Conservation (phyloP, 768 basidiomycete species). For the Tulasnella sp. region DNA sequence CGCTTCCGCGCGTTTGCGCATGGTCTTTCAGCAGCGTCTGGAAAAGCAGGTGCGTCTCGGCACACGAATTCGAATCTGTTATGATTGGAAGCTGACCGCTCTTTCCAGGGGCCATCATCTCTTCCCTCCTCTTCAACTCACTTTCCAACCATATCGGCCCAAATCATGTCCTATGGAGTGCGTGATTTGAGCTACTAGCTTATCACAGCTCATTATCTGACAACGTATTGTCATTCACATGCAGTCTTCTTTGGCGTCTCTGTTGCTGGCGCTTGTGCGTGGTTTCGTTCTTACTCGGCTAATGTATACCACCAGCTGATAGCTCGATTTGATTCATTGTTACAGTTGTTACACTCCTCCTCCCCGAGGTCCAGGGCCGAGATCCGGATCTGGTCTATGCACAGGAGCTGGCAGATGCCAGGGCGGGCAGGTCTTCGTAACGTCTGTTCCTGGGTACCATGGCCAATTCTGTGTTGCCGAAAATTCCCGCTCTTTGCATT, state of each 20-base stretch:
- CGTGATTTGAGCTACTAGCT: constrained; percentile 24
- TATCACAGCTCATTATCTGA: neutral
- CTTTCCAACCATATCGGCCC: constrained; percentile 56
- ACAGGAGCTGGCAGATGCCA: neutral
- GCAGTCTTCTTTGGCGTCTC: neutral
- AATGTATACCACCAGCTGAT: no score
- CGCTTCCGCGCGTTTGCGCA: constrained; percentile 62
- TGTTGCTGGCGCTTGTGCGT: neutral
- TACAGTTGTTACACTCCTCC: neutral
- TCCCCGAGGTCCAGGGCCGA: neutral
- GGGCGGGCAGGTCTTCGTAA: no score
- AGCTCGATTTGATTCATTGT: no score
- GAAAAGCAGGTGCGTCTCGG: constrained; percentile 43
- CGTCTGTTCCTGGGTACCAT: no score
- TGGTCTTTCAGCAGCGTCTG: constrained; percentile 60
- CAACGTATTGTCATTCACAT: neutral
- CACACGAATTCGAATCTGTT: no score
- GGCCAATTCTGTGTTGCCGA: no score
- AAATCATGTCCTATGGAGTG: constrained; percentile 60
- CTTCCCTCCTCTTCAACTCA: constrained; percentile 60
- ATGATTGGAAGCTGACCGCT: no score
- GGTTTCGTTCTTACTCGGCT: no score
- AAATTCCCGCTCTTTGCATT: no score
- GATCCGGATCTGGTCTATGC: neutral
- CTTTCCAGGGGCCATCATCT: constrained; percentile 56